Conservation (phyloP, 768 basidiomycete genomes). For the Rhodotorula kratochvilovae region DNA sequence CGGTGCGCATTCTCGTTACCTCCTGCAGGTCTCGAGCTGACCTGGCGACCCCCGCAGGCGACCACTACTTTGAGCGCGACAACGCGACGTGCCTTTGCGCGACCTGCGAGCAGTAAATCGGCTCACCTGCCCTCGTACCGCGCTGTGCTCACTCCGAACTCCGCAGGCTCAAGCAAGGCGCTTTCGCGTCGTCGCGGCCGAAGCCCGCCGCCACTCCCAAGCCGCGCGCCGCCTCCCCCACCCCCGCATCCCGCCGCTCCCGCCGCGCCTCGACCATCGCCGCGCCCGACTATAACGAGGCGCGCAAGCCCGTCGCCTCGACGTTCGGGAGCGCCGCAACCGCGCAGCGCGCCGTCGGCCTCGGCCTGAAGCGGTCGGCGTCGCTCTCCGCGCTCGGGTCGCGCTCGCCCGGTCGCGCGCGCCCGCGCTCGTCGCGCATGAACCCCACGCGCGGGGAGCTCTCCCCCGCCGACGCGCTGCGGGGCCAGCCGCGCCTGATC, state of each 20-base stretch:
- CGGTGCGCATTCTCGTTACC: conserved; percentile 2
- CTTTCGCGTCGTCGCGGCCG: conserved; percentile 5
- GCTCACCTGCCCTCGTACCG: background rate
- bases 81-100: conserved; percentile 36
- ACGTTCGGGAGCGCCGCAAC: conserved; percentile 3
- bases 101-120: conserved; percentile 35
- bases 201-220: background rate
- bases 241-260: background rate
- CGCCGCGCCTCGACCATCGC: background rate
- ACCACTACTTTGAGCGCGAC: conserved; percentile 35
- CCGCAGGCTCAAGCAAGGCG: conserved; percentile 29
- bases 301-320: background rate
- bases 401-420: background rate
- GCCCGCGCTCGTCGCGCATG: conserved; percentile 6
- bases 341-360: conserved; percentile 4
- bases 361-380: background rate
- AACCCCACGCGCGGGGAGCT: conserved; percentile 6
- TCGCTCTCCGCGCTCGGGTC: background rate
- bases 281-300: conserved; percentile 20
- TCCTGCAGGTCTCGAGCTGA: background rate
- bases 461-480: conserved; percentile 9
- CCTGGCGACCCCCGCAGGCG: conserved; percentile 6
- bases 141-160: background rate
- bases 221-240: background rate
- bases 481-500: conserved; percentile 5